Base-by-base conservation (phyloP, 1,139 yeast species). In the Debaryomyces subglobosus region DNA sequence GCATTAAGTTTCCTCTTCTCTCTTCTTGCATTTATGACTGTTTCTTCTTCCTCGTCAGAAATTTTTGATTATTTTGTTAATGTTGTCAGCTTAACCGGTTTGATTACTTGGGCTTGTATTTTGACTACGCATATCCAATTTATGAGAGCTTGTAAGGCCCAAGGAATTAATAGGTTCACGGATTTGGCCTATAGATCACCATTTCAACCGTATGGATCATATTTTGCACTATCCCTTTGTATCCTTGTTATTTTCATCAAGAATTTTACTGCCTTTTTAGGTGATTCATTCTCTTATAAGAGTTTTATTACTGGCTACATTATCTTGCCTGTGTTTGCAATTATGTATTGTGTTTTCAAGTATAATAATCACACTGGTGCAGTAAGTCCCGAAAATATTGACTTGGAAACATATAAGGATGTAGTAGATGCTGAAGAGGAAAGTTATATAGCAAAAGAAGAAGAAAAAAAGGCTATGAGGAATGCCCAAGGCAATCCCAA, bases 221-320 rank as follows among this genome's bases (percentile, higher is more conserved):
- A 75, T 60, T 53, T 83, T 56, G 81, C 90, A 2, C 69, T 88
- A 50, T 59, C 79, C 23, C 71, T 85, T 36, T 76, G 86, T n/a
- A 52, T 69, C 45, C 43, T 86, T 47, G 74, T 87, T 54, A 77
- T 85, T 12, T 60, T 87, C 46, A 79, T 85, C 63, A 87, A 87
- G 69, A 86, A 86, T 65, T 86, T 86, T 65, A 84, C 90, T 0
- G 91, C 82, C 4, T 86, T 86, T 69, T 69, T 86, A 58, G 79
- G 76, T 42, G 61, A 67, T 47, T 52, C 50, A 40, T 84, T 84
- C 65, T 80, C 76, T 61, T 84, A 79, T 69, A 82, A 77, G 68
- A 70, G 73, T 30, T 86, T 87, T 61, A 84, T 86, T 60, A 86
- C 94, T 35, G 90, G 91, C 43, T 87, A 87, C 71, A 85, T 87